Evolutionary conservation across 2,329 filamentous ascomycete genomes (phyloP), one percentile per base, ranked within the genome.

Genomic region (Colletotrichum costaricense): DNA sequence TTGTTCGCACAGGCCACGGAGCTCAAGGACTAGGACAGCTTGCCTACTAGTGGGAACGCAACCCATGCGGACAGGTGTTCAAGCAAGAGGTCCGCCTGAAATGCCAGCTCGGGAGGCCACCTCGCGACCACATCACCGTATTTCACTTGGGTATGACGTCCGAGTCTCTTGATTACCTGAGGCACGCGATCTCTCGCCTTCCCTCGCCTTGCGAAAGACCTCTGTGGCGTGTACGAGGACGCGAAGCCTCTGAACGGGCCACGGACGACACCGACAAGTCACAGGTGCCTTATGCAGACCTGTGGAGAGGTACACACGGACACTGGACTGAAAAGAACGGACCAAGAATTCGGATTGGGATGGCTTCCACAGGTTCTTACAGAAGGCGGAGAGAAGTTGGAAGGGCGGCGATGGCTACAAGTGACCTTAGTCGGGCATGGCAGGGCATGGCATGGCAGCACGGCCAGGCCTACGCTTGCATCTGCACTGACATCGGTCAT

Each of bases 281-380:
- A 64, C 52, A 66, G 62, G 57, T 54, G 46, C 38, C 35, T 46
- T 24, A 8, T 30, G n/a, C 56, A 58, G 52, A 49, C 54, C 28
- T 35, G 38, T 54, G 19, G 58, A 63, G 14, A 33, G 35, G 35
- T 33, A 67, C 68, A 67, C 68, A 67, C 63, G 63, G 68, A 67
- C 69, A 63, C 64, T 54, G 19, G 22, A 19, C 54, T 59, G 35
- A 60, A 56, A 42, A 67, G 63, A 42, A 56, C 56, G 33, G 55
- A 67, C 24, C 33, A 67, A 62, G 28, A 46, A 19, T 33, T 24
- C 35, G 60, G 33, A 60, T 67, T 49, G 42, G 42, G 42, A 49
- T n/a, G 42, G 42, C 42, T 49, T 49, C 42, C 42, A 49, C 42
- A 19, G 7, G 16, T 49, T n/a, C 42, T 49, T n/a, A 49, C 42